Conservation (phyloP, 495 filamentous ascomycete genomes). For the Tetracladium setigerum region DNA sequence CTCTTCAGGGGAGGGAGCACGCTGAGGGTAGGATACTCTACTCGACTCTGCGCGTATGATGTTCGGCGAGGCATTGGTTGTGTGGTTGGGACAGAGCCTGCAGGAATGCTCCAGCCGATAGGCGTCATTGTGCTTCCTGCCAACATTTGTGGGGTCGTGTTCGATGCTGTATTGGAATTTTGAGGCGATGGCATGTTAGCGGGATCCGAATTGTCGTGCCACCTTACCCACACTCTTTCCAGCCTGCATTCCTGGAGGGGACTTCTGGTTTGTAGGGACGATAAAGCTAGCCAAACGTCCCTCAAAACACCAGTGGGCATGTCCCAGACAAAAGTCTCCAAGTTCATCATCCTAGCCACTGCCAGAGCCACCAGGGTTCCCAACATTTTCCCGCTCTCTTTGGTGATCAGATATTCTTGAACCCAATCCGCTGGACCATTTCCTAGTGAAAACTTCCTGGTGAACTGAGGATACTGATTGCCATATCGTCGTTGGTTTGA, state of each 20-base stretch:
- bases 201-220: slow-evolving; percentile 66
- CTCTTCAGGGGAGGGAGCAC: slow-evolving; percentile 75
- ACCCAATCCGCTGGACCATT: slow-evolving; percentile 82
- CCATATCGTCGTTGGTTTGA: slow-evolving; percentile 33
- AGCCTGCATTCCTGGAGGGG: slow-evolving; percentile 58
- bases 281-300: slow-evolving; percentile 80
- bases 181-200: slow-evolving; percentile 15
- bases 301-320: slow-evolving; percentile 89
- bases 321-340: slow-evolving; percentile 92
- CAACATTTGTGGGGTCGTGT: slow-evolving; percentile 23
- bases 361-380: slow-evolving; percentile 85
- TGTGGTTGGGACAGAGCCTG: slow-evolving; percentile 16
- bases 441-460: slow-evolving; percentile 82
- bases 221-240: slow-evolving; percentile 78
- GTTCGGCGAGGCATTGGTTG: slow-evolving; percentile 8
- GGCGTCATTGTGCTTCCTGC: slow-evolving; percentile 33
- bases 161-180: slow-evolving; percentile 14
- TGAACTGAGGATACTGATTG: slow-evolving; percentile 80
- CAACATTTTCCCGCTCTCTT: slow-evolving; percentile 89
- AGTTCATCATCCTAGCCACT: slow-evolving; percentile 75
- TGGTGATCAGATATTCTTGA: slow-evolving; percentile 77
- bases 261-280: slow-evolving; percentile 59
- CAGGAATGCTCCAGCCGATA: slow-evolving; percentile 32
- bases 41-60: slow-evolving; percentile 36
- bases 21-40: slow-evolving; percentile 83